Conservation (phyloP, 2,329 filamentous ascomycete species). For the Bipolaris victoriae region DNA sequence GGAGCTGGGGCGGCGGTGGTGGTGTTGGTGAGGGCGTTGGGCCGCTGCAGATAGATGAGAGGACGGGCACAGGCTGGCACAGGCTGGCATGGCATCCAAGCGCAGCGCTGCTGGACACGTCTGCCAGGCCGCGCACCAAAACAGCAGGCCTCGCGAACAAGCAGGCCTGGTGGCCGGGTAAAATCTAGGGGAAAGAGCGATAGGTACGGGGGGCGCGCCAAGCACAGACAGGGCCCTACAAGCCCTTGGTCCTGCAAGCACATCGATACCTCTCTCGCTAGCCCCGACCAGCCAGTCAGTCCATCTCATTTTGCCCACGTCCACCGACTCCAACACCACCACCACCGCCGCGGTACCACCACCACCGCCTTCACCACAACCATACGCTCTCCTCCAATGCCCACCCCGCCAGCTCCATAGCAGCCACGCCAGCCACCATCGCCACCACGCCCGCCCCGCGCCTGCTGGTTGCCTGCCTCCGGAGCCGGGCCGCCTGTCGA, state of each 20-base stretch:
- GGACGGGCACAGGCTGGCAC: conserved; percentile 6
- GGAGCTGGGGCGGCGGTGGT: neutral
- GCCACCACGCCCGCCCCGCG: conserved; percentile 19
- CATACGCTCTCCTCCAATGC: no score
- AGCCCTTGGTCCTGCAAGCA: conserved; percentile 1
- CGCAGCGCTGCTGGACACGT: conserved; percentile 6
- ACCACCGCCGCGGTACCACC: conserved; percentile 8
- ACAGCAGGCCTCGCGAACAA: neutral
- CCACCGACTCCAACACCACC: conserved; percentile 16
- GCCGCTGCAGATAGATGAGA: conserved; percentile 21
- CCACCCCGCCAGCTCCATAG: no score
- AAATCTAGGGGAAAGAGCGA: conserved; percentile 3
- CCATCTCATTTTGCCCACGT: conserved; percentile 15
- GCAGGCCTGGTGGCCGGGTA: conserved; percentile 1
- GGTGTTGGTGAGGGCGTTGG: neutral
- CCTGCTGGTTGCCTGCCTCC: conserved; percentile 15
- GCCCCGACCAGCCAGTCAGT: neutral
- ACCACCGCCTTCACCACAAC: neutral
- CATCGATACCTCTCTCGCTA: conserved; percentile 9
- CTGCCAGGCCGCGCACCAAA: neutral
- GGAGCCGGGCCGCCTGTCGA: conserved; percentile 21
- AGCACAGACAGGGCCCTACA: neutral
- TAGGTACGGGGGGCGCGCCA: neutral
- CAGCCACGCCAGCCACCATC: conserved; percentile 10
- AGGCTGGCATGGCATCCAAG: conserved; percentile 8